Conservation (phyloP, 176 grass and related monocot species). For the Thalia dealbata region DNA sequence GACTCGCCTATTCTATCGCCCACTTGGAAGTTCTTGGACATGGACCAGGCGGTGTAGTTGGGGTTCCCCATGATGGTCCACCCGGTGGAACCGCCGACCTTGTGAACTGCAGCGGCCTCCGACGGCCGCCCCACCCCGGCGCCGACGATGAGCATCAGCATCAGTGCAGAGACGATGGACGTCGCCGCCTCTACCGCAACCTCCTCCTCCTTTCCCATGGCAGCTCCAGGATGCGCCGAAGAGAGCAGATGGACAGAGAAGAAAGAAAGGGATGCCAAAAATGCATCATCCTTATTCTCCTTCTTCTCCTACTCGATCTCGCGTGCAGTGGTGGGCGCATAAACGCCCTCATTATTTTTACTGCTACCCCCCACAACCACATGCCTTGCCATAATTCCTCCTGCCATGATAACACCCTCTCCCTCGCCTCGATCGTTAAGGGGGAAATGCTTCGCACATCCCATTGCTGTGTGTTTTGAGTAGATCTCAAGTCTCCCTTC, state of each 20-base stretch:
- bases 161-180: not conserved
- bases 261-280: not conserved
- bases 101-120: not conserved
- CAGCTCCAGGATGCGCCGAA: not conserved
- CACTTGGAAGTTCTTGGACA: not conserved
- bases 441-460: not conserved
- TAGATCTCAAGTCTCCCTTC: no score
- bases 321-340: not conserved
- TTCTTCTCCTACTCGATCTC: not conserved
- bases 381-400: not conserved
- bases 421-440: not conserved
- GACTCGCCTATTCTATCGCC: not conserved
- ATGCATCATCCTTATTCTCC: not conserved
- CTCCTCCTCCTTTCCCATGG: no score
- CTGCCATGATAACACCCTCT: not conserved
- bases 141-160: not conserved
- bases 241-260: not conserved
- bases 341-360: not conserved
- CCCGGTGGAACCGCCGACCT: not conserved
- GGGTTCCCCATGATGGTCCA: not conserved
- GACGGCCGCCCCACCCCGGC: not conserved
- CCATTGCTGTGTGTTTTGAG: no score
- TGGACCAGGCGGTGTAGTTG: constrained; percentile 6
- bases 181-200: not conserved
- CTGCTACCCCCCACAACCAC: not conserved